Evolutionary conservation across 73 alveolate genomes (phyloP), one percentile per base, ranked within the genome.

Genomic region (Paramecium octaurelia): DNA sequence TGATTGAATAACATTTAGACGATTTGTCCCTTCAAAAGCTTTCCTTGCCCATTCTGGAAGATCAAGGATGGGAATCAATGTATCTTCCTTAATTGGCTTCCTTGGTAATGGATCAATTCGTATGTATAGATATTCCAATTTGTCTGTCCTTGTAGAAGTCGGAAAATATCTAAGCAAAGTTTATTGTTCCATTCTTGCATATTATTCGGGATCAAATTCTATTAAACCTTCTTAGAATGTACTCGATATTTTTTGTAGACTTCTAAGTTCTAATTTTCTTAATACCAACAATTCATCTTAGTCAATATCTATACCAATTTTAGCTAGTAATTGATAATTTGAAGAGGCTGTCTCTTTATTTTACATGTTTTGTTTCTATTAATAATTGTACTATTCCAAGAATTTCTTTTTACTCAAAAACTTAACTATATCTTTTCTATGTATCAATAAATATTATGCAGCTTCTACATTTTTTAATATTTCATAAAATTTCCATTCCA

Each of bases 1-100:
- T 24, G 99, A 93, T 92, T 98, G 97, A 85, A 98, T 98, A 57
- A 95, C 95, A 92, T 98, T 98, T 58, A 98, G 95, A 80, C 93
- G 83, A n/a, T 93, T 71, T 46, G 98, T 97, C 46, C 96, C 95
- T 2, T 94, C 96, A 86, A 98, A 98, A 57, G 99, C 98, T 71
- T 89, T 59, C 44, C 73, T 20, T 40, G 91, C 91, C 91, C 91
- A 80, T 43, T 80, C 73, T 18, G 91, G 91, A 8, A 80, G 44
- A 6, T 42, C 70, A 23, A 2, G 10, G 0, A 80, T 46, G 0
- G 70, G 70, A 1, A 80, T 64, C 14, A 80, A 27, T 14, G 20
- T 20, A 44, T 80, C 91, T 48, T 40, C 27, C 14, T 42, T 23
- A 9, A 80, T 80, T 24, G 46, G 70, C 18, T 80, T 80, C 24